Conservation (phyloP, 257 asterid genomes). For the Salvia miltiorrhiza region DNA sequence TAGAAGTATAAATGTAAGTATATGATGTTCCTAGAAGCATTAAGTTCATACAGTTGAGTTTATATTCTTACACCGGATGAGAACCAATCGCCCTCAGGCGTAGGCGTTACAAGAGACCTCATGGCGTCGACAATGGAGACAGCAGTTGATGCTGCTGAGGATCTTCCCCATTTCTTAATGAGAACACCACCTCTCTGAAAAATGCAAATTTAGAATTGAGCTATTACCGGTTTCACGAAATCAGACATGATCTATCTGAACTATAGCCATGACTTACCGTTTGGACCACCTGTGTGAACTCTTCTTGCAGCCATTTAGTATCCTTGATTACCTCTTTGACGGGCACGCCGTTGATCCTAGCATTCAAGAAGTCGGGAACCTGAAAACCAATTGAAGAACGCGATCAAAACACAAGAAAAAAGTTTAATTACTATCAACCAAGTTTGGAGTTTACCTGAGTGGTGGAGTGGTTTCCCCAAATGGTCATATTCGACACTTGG, state of each 20-base stretch:
- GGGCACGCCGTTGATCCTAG: conserved; percentile 70
- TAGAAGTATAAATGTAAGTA: background rate
- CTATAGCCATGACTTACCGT: conserved; percentile 41
- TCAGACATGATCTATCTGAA: background rate
- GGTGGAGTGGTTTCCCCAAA: conserved; percentile 99
- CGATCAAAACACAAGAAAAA: background rate
- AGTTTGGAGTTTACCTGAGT: conserved; percentile 63
- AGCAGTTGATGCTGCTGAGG: conserved; percentile 98
- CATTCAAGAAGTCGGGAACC: conserved; percentile 96
- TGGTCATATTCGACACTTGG: conserved; percentile 84
- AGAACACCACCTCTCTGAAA: conserved; percentile 94
- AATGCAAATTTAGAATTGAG: background rate
- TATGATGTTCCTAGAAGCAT: background rate
- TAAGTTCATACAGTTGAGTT: background rate
- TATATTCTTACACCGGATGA: conserved; percentile 73
- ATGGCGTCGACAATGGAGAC: conserved; percentile 88
- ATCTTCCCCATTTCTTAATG: conserved; percentile 98
- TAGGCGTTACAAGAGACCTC: conserved; percentile 85
- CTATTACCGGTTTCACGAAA: background rate
- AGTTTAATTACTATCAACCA: background rate
- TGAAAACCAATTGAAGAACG: conserved; percentile 23
- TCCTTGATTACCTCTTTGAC: conserved; percentile 87
- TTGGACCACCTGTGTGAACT: conserved; percentile 86
- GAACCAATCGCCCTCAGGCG: conserved; percentile 96
- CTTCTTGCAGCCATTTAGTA: conserved; percentile 86